These are phyloP conservation scores for Phytophthora idaei DNA, from an alignment of 352 stramenopile genomes.

Conservation along the genomic window DNA sequence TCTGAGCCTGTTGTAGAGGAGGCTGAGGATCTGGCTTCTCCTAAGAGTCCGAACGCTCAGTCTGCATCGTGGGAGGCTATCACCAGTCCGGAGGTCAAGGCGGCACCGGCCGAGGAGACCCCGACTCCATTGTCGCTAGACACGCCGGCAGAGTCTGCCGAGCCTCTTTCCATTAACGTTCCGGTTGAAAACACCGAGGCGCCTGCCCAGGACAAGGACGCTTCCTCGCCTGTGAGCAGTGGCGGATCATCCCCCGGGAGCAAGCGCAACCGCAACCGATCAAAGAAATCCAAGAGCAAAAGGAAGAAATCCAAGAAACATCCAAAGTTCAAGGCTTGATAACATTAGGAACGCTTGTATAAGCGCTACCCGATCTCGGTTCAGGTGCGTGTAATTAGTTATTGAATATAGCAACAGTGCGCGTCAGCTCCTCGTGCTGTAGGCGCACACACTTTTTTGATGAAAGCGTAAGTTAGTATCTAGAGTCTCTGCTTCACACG, in stretches of 20 bases:
- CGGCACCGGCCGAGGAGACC: conserved; percentile 17
- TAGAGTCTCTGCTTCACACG: conserved; percentile 36
- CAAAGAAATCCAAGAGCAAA: conserved; percentile 70
- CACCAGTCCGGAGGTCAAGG: conserved; percentile 22
- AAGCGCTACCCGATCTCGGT: conserved; percentile 10
- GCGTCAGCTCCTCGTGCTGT: conserved; percentile 7
- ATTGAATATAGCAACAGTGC: conserved; percentile 27
- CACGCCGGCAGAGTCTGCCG: conserved; percentile 12
- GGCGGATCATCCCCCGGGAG: conserved; percentile 19
- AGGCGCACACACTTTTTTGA: conserved; percentile 26
- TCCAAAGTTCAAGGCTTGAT: conserved; percentile 35
- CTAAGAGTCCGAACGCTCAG: conserved; percentile 13
- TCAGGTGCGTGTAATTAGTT: conserved; percentile 32
- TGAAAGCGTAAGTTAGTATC: conserved; percentile 16
- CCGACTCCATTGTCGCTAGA: conserved; percentile 24
- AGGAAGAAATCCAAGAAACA: conserved; percentile 65
- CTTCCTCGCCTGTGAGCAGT: conserved; percentile 31
- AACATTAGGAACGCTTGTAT: conserved; percentile 9
- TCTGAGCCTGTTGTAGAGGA: conserved; percentile 12
- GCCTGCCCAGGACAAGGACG: conserved; percentile 24
- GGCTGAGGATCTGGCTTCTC: conserved; percentile 16
- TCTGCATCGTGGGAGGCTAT: conserved; percentile 30
- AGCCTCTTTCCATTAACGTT: conserved; percentile 26
- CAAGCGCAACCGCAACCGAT: conserved; percentile 34
- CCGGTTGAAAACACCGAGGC: conserved; percentile 30